Conservation (phyloP, 441 rosid genomes). For the Brassica balearica region DNA sequence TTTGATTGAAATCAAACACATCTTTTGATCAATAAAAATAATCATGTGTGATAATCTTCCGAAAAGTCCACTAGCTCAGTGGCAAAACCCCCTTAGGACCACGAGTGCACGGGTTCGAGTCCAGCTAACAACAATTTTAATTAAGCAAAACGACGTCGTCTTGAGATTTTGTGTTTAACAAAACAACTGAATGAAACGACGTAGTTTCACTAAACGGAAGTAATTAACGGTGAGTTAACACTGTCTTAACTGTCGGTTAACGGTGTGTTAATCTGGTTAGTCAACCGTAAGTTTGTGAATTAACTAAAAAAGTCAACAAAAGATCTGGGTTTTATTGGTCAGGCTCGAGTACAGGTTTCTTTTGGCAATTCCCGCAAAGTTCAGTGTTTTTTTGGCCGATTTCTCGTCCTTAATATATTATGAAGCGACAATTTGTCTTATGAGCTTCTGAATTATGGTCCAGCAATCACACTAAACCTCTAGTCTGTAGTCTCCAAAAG, state of each 20-base stretch:
- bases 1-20: too few relatives aligned
- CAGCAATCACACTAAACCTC: slow-evolving; percentile 6
- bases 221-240: background rate
- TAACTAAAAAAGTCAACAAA: background rate
- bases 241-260: background rate
- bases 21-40: too few relatives aligned
- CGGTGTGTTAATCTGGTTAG: background rate
- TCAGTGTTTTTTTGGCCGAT: too few relatives aligned
- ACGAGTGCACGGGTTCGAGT: too few relatives aligned
- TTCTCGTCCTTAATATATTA: slow-evolving; percentile 22
- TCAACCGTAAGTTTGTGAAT: background rate
- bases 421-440: slow-evolving; percentile 25
- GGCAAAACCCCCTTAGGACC: too few relatives aligned
- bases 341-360: too few relatives aligned
- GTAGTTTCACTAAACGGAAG: background rate
- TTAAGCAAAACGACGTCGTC: background rate
- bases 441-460: slow-evolving; percentile 5
- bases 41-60: too few relatives aligned
- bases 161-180: background rate
- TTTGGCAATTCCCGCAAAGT: too few relatives aligned
- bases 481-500: slow-evolving; percentile 11
- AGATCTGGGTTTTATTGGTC: too few relatives aligned
- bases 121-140: background rate
- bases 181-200: background rate
- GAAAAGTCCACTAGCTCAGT: too few relatives aligned